Evolutionary conservation across 1,284 basidiomycete genomes (phyloP).

Genomic region (Pascua sp.): DNA sequence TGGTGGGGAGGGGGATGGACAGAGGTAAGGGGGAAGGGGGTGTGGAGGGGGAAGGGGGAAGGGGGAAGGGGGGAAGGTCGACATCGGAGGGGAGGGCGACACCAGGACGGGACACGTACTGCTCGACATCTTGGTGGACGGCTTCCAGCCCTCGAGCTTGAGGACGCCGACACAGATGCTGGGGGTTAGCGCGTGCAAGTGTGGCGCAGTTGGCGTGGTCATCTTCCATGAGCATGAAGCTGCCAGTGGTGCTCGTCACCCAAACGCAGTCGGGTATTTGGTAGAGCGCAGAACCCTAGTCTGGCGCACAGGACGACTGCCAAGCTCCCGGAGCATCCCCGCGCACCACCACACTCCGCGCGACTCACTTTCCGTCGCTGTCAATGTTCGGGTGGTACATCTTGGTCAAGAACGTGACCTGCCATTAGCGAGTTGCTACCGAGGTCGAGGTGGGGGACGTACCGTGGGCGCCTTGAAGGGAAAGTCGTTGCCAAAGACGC

Average conservation of each 20-base stretch:
- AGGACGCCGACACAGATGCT: slow-evolving; percentile 56
- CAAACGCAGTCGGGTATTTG: no score
- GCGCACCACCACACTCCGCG: no score
- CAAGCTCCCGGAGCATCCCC: no score
- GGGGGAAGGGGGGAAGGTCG: background rate
- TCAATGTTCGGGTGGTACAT: slow-evolving; percentile 63
- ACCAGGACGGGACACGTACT: slow-evolving; percentile 55
- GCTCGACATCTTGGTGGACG: slow-evolving; percentile 69
- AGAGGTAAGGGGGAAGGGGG: no score
- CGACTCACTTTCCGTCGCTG: slow-evolving; percentile 67
- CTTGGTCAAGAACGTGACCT: slow-evolving; percentile 89
- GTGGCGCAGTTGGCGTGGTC: no score
- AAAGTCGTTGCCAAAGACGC: slow-evolving; percentile 70
- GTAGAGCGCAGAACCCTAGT: no score
- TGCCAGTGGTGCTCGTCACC: no score
- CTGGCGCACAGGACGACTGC: no score
- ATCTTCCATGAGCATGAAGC: no score
- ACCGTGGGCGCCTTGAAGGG: slow-evolving; percentile 87
- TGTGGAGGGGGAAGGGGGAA: no score
- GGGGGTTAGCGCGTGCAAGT: background rate
- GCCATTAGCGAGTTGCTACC: background rate
- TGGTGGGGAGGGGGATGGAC: background rate
- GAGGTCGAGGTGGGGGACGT: slow-evolving; percentile 28
- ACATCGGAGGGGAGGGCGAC: no score
- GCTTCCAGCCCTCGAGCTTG: slow-evolving; percentile 69